Conservation (phyloP, 2,329 filamentous ascomycete genomes). For the Dendrostoma leiphaemia region DNA sequence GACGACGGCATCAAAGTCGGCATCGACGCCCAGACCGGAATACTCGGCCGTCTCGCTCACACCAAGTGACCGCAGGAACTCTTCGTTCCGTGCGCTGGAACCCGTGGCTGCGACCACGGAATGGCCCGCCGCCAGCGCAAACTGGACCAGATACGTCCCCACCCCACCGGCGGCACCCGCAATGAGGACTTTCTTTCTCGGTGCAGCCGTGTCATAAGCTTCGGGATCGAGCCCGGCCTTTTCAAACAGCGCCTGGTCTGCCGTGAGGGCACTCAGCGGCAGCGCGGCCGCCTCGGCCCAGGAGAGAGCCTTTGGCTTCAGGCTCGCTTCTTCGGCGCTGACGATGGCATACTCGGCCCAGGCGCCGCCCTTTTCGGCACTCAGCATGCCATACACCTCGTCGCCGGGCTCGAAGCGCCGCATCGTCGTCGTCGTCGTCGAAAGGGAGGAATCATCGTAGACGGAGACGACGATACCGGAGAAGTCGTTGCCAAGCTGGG, state of each 20-base stretch:
- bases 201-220: not conserved
- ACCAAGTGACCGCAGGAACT: not conserved
- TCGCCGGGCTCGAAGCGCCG: constrained; percentile 33
- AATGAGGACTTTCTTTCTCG: constrained; percentile 31
- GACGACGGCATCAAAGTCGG: not conserved
- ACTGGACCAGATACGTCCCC: constrained; percentile 38
- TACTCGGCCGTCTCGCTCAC: not conserved
- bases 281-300: constrained; percentile 36
- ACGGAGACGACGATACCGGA: constrained; percentile 34
- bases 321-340: constrained; percentile 30
- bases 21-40: not conserved
- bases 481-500: constrained; percentile 31
- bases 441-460: constrained; percentile 24
- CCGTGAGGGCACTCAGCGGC: constrained; percentile 39
- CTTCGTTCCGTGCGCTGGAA: not conserved
- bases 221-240: constrained; percentile 27
- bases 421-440: no score
- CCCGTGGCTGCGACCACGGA: not conserved
- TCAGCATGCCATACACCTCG: constrained; percentile 30
- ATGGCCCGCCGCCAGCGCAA: constrained; percentile 32
- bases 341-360: constrained; percentile 31
- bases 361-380: constrained; percentile 25
- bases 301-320: constrained; percentile 29
- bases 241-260: constrained; percentile 37
- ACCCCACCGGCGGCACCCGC: constrained; percentile 39